A percentile compares a stretch with the other conserved stretches of the same genome.
phyloP scores from a whole-genome alignment of 2,329 filamentous ascomycete species.

The Dactylellina drechsleri region DNA sequence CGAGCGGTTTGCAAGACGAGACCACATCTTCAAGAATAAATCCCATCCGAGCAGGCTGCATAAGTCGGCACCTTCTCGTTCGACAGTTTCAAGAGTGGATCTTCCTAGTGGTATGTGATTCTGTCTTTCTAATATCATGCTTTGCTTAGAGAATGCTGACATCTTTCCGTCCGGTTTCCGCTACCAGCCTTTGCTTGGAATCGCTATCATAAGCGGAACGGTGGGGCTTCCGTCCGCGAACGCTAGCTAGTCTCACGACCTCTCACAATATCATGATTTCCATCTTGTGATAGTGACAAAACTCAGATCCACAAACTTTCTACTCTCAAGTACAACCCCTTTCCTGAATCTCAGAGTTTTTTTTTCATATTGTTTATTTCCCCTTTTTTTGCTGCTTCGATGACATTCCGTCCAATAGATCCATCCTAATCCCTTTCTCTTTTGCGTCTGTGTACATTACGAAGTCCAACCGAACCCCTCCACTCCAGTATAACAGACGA shows the following conservation, averaged over 20 bases:
- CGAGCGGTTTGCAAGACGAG: conserved; percentile 32
- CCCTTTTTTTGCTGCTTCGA: conserved; percentile 24
- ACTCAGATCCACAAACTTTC: conserved; percentile 2
- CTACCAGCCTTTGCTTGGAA: conserved; percentile 33
- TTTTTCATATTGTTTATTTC: background rate
- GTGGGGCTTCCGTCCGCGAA: conserved; percentile 54
- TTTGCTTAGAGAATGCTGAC: conserved; percentile 1
- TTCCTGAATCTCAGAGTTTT: background rate
- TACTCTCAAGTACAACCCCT: background rate
- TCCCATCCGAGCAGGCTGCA: too few relatives aligned
- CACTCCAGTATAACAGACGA: conserved; percentile 8
- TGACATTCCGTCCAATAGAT: conserved; percentile 36
- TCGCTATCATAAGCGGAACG: conserved; percentile 53
- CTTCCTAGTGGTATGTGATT: too few relatives aligned
- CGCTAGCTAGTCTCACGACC: conserved; percentile 54
- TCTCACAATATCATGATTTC: conserved; percentile 27
- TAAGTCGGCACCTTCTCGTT: too few relatives aligned
- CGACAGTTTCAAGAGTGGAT: too few relatives aligned
- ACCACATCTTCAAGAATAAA: conserved; percentile 28
- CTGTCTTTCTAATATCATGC: too few relatives aligned
- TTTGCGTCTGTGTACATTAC: conserved; percentile 21
- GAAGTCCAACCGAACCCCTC: conserved; percentile 16
- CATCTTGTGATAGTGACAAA: conserved; percentile 45
- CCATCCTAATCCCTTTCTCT: conserved; percentile 2
- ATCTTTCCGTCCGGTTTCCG: conserved; percentile 23